Percentiles rank a stretch among this genome's conserved stretches.
Conservation (phyloP, 768 basidiomycete genomes). For the Suillus lakei region DNA sequence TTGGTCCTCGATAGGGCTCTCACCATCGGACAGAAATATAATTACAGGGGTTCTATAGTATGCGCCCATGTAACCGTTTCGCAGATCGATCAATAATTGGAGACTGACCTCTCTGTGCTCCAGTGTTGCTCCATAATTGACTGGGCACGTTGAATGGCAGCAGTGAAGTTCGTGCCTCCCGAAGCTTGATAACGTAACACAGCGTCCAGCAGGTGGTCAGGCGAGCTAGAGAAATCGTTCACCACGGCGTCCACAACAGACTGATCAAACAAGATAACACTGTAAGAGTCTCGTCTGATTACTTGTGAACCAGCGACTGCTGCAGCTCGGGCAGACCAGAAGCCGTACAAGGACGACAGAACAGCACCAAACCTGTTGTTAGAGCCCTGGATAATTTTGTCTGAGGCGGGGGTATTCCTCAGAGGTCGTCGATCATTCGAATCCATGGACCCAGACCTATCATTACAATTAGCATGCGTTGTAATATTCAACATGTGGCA, state of each 20-base stretch:
- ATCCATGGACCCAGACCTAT: conserved; percentile 58
- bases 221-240: conserved; percentile 53
- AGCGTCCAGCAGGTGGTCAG: conserved; percentile 46
- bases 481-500: neutral
- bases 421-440: conserved; percentile 46
- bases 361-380: conserved; percentile 64
- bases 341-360: conserved; percentile 56
- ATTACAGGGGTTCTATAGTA: conserved; percentile 39
- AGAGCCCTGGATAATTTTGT: conserved; percentile 38
- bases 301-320: conserved; percentile 34
- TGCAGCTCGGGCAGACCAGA: conserved; percentile 57
- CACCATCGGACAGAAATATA: conserved; percentile 60
- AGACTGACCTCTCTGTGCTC: conserved; percentile 52
- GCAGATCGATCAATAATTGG: neutral
- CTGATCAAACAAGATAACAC: conserved; percentile 52
- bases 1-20: conserved; percentile 44
- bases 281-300: conserved; percentile 57
- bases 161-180: conserved; percentile 49
- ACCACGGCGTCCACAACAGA: conserved; percentile 25
- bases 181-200: conserved; percentile 37
- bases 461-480: neutral
- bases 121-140: conserved; percentile 48
- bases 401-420: conserved; percentile 43
- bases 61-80: conserved; percentile 29
- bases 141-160: conserved; percentile 43